Evolutionary conservation across 257 asterid genomes (phyloP).

Genomic region (Solanum virginianum): DNA sequence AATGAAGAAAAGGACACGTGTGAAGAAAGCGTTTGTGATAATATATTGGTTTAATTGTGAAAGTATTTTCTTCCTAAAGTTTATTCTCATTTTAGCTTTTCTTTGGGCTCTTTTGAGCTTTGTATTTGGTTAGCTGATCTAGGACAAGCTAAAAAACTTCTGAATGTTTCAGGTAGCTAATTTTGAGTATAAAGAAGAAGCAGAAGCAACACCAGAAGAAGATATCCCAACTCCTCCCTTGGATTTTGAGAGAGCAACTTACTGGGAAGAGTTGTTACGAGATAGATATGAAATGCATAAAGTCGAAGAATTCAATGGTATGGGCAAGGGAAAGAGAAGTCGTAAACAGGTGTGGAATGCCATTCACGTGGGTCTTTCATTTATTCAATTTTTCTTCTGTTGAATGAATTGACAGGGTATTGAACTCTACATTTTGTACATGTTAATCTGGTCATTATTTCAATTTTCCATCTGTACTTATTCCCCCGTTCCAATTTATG

Average conservation of each 20-base stretch:
- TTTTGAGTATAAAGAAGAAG: conserved; percentile 81
- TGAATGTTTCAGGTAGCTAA: conserved; percentile 73
- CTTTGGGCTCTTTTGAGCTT: neutral
- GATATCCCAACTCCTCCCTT: conserved; percentile 43
- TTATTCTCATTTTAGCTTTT: neutral
- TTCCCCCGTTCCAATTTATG: neutral
- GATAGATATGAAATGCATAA: conserved; percentile 84
- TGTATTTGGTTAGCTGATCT: neutral
- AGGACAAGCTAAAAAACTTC: neutral
- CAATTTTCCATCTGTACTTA: neutral
- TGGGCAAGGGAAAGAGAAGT: conserved; percentile 99
- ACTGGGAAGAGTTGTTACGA: conserved; percentile 87
- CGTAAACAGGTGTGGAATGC: conserved; percentile 60
- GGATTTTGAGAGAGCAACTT: conserved; percentile 66
- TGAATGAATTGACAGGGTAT: neutral
- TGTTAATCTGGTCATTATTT: neutral
- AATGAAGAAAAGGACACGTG: neutral
- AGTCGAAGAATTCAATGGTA: conserved; percentile 70
- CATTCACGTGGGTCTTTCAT: neutral
- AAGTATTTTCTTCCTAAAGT: neutral
- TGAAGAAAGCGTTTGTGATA: neutral
- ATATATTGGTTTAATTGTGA: neutral
- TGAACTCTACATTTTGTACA: neutral
- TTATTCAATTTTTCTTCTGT: neutral
- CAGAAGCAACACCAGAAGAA: conserved; percentile 61